Evolutionary conservation across 2,329 filamentous ascomycete genomes (phyloP).

Genomic region (Botrytis fragariae): DNA sequence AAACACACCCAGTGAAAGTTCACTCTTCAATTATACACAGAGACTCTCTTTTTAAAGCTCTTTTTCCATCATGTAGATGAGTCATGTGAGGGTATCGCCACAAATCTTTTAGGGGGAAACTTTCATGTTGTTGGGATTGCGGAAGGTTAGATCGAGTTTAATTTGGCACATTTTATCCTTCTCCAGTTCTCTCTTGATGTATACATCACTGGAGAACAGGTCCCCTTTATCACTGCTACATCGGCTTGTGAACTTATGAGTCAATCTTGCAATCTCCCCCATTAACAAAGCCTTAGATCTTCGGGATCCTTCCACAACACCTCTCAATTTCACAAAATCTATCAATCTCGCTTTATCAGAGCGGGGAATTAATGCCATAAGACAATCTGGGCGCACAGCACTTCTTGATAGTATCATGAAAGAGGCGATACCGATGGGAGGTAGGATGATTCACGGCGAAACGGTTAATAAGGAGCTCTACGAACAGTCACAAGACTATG

Average conservation of each 20-base stretch:
- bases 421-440: constrained; percentile 87
- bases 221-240: neutral
- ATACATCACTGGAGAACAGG: neutral
- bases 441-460: constrained; percentile 89
- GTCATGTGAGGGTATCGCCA: constrained; percentile 5
- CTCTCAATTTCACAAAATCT: constrained; percentile 95
- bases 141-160: neutral
- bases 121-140: neutral
- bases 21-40: neutral
- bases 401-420: constrained; percentile 72
- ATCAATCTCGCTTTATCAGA: constrained; percentile 96
- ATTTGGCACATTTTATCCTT: no score
- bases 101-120: neutral
- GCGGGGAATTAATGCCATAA: constrained; percentile 85
- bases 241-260: neutral
- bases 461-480: constrained; percentile 63
- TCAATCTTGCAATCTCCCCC: no score
- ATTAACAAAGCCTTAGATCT: constrained; percentile 60
- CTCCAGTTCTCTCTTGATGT: neutral
- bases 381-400: constrained; percentile 61
- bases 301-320: constrained; percentile 74
- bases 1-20: neutral
- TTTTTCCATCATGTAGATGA: neutral
- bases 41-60: neutral
- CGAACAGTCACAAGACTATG: constrained; percentile 83